Percentiles rank a stretch among this genome's conserved stretches.
These are phyloP conservation scores for Tetraselmis chui DNA, from an alignment of 139 green algal genomes.

Conservation along the genomic window DNA sequence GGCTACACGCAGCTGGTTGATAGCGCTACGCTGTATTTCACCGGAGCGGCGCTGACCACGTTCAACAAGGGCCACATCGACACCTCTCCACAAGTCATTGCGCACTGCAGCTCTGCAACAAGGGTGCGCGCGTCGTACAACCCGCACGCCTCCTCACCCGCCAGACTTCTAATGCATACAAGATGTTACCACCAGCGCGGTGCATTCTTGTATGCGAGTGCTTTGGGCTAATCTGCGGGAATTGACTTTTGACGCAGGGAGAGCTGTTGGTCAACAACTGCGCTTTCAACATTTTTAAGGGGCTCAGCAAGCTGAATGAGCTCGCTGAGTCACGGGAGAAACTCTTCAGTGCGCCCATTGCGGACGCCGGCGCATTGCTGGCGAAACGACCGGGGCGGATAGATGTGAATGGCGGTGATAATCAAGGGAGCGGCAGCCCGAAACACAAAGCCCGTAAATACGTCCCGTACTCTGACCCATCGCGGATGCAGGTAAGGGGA, in stretches of 20 bases:
- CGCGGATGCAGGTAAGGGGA: too few species aligned
- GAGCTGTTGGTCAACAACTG: background rate
- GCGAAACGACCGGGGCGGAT: background rate
- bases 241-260: too few species aligned
- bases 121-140: background rate
- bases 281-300: background rate
- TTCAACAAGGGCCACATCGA: conserved; percentile 23
- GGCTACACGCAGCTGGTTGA: conserved; percentile 27
- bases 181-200: too few species aligned
- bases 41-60: conserved; percentile 33
- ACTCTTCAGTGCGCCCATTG: background rate
- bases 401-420: too few species aligned
- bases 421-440: too few species aligned
- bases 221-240: too few species aligned
- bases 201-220: too few species aligned
- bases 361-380: background rate
- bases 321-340: background rate
- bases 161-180: too few species aligned
- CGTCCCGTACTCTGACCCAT: too few species aligned
- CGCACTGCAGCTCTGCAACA: conserved; percentile 22
- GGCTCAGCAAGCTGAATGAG: background rate
- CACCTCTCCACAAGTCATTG: conserved; percentile 22
- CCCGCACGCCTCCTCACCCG: too few species aligned
- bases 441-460: too few species aligned
- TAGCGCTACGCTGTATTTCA: conserved; percentile 43